Percentiles rank a stretch among this genome's conserved stretches.
phyloP scores from a whole-genome alignment of 1,284 basidiomycete genomes.

The Fistulina hepatica region DNA sequence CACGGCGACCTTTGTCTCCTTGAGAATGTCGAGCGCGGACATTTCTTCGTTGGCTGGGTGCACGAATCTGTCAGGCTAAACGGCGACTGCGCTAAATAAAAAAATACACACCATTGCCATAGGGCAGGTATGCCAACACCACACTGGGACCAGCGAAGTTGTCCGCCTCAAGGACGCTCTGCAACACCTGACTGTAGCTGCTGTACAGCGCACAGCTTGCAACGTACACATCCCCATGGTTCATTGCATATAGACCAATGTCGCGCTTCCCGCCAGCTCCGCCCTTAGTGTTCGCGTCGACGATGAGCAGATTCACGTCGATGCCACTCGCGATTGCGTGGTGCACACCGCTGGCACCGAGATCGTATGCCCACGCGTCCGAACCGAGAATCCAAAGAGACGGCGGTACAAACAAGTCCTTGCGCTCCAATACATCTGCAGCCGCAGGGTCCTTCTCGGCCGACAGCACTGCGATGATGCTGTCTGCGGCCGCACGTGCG shows the following conservation, averaged over 20 bases:
- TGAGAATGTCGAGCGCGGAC: slow-evolving; percentile 80
- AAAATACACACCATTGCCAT: no score
- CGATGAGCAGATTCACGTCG: slow-evolving; percentile 90
- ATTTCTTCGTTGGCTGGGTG: slow-evolving; percentile 66
- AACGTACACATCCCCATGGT: slow-evolving; percentile 94
- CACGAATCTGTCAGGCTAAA: no score
- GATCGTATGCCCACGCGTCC: slow-evolving; percentile 95
- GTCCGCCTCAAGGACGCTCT: slow-evolving; percentile 89
- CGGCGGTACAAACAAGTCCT: slow-evolving; percentile 49
- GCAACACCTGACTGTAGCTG: slow-evolving; percentile 91
- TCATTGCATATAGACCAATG: slow-evolving; percentile 95
- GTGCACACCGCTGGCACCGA: slow-evolving; percentile 93
- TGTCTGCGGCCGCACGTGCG: slow-evolving; percentile 48
- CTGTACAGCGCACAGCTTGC: slow-evolving; percentile 93
- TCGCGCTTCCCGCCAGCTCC: no score
- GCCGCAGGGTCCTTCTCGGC: slow-evolving; percentile 35
- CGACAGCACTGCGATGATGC: slow-evolving; percentile 49
- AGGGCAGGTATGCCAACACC: slow-evolving; percentile 92
- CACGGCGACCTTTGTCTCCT: slow-evolving; percentile 95
- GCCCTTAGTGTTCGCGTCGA: slow-evolving; percentile 61
- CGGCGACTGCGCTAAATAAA: no score
- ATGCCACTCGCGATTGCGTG: slow-evolving; percentile 86
- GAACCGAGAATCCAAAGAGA: slow-evolving; percentile 96
- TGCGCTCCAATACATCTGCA: slow-evolving; percentile 46
- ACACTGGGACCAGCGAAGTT: slow-evolving; percentile 84